Evolutionary conservation across 345 rosid genomes (phyloP).

Genomic region (Salix udensis): DNA sequence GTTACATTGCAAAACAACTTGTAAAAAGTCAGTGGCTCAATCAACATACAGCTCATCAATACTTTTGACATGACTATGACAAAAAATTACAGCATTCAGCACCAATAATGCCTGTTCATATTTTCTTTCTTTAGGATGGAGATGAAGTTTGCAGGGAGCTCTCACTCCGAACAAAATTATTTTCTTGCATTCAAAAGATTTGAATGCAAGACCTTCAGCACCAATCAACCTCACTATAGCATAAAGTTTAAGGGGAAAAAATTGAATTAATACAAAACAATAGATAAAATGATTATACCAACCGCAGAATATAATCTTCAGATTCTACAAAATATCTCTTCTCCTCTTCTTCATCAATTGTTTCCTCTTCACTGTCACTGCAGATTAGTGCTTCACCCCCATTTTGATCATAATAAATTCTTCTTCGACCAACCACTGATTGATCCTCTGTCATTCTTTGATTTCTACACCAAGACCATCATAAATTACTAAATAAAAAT

Average conservation of each 20-base stretch:
- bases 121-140: background rate
- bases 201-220: background rate
- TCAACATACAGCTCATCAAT: background rate
- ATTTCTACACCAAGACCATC: conserved; percentile 49
- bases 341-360: conserved; percentile 75
- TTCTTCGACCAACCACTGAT: conserved; percentile 93
- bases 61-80: background rate
- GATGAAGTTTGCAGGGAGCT: background rate
- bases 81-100: background rate
- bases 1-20: background rate
- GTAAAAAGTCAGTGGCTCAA: background rate
- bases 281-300: conserved; percentile 37
- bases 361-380: conserved; percentile 98
- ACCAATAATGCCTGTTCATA: background rate
- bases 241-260: background rate
- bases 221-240: background rate
- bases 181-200: background rate
- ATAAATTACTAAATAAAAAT: background rate
- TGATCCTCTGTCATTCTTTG: conserved; percentile 99
- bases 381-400: conserved; percentile 99
- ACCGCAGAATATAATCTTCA: conserved; percentile 91
- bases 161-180: background rate
- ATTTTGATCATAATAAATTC: conserved; percentile 94
- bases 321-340: conserved; percentile 66
- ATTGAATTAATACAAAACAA: conserved; percentile 7